phyloP scores from a whole-genome alignment of 106 monocot genomes.

The Narthecium ossifragum region DNA sequence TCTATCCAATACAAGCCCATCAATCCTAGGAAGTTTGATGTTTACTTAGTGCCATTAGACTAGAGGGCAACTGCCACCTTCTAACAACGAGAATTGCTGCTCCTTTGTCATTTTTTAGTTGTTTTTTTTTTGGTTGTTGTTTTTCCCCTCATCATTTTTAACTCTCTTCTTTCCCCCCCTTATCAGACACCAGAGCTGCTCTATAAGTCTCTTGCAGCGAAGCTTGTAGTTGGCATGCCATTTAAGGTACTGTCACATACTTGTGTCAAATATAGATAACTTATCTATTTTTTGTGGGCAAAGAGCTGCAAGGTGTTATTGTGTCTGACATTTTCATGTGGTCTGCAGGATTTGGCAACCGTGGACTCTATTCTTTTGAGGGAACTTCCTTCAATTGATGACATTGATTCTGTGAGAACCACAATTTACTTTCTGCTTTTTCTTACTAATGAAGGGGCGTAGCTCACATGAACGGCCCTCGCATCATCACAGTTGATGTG shows the following conservation, averaged over 20 bases:
- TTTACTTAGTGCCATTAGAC: too few species aligned
- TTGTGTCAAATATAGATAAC: not conserved
- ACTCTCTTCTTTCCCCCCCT: constrained; percentile 8
- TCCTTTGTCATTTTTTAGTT: too few species aligned
- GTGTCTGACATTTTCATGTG: constrained; percentile 6
- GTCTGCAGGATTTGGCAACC: constrained; percentile 88
- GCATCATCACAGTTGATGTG: too few species aligned
- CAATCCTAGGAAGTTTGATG: too few species aligned
- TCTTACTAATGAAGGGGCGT: too few species aligned
- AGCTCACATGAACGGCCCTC: too few species aligned
- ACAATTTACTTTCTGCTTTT: not conserved
- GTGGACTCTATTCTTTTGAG: constrained; percentile 93
- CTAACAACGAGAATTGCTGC: too few species aligned
- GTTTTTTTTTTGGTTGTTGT: not conserved
- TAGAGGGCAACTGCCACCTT: too few species aligned
- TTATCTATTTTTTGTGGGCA: not conserved
- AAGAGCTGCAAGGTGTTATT: not conserved
- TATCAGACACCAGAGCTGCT: constrained; percentile 85
- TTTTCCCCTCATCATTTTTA: constrained; percentile 2
- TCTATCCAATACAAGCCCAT: too few species aligned
- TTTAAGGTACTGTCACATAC: constrained; percentile 61
- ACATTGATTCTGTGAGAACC: constrained; percentile 73
- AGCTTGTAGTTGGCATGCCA: constrained; percentile 98
- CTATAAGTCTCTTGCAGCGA: constrained; percentile 86
- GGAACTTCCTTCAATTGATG: constrained; percentile 82